Conservation (phyloP, 169 alveolate species). For the Ichthyophthirius multifiliis region DNA sequence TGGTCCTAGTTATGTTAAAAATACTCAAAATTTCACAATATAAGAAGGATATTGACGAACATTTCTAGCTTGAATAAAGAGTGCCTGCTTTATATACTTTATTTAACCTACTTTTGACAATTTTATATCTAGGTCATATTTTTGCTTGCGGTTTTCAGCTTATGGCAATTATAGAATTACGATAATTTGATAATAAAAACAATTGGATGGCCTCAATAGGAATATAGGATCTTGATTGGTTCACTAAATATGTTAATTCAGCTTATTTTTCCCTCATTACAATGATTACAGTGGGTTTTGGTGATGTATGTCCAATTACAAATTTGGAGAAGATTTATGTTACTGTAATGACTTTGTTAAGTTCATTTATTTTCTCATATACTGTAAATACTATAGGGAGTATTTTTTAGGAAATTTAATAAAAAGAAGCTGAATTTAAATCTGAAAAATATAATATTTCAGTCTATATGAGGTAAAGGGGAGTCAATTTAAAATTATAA, state of each 20-base stretch:
- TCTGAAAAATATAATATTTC: background rate
- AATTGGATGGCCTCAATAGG: background rate
- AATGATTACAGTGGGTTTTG: conserved; percentile 19
- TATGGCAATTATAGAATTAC: background rate
- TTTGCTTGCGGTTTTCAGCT: background rate
- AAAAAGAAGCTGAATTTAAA: background rate
- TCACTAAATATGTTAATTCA: background rate
- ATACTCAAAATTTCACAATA: background rate
- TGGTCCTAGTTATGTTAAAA: background rate
- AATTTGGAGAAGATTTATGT: background rate
- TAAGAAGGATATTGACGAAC: background rate
- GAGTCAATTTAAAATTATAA: background rate
- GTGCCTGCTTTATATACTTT: background rate
- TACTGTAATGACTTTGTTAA: background rate
- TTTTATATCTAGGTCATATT: background rate
- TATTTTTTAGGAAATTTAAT: background rate
- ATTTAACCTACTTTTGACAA: background rate
- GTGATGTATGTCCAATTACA: conserved; percentile 4
- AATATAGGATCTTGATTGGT: background rate
- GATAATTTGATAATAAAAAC: background rate
- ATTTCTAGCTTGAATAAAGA: background rate
- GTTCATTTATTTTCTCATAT: background rate
- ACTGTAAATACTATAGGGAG: conserved; percentile 7
- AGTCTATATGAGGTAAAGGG: background rate
- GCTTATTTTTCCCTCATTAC: conserved; percentile 9